Base-by-base conservation (phyloP, 257 asterid species). In the Solanum chiquidenum region DNA sequence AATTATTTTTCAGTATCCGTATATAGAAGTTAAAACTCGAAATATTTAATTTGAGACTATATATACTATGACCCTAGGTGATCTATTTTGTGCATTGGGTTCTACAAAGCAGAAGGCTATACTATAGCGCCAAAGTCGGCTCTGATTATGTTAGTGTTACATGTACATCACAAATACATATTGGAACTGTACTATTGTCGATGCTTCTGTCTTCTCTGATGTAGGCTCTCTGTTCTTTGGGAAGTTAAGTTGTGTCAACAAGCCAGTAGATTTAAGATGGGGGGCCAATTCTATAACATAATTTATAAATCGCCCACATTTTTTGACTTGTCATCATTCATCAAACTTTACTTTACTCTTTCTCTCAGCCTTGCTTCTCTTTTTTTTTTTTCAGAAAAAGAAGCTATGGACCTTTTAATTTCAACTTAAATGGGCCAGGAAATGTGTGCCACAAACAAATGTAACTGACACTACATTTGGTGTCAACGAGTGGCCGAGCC, bases 301-400 rank as follows among this genome's bases (percentile, higher is more conserved):
- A 60, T 46, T 27, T 4, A 80, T 80, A 44, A 80, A 18, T 27
- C 4, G 40, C 40, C 85, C 68, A 80, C 68, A 27, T 1, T 27
- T 29, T 46, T 80, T 80, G 85, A 80, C 68, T 80, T 80, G 40
- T 79, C 84, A 79, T 79, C 16, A 5, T 14, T 79, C 84, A 79
- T 79, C 16, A 5, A 27, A 79, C 8, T 40, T 40, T 5, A n/a
- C 35, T 76, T 12, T 79, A 33, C 84, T 7, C 23, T 42, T 13
- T 76, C 84, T 40, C 35, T 13, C 25, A 13, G 31, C 64, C 23
- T 77, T 79, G 62, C 60, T 77, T 25, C 23, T 79, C 14, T 0
- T 79, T 29, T 42, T 79, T 42, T 12, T 46, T 44, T 12, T 4
- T 4, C 66, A 42, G 38, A 23, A 34, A 79, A 79, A 44, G 25